Percentiles rank a stretch among this genome's conserved stretches.
Evolutionary conservation across 306 rosid genomes (phyloP).

Genomic region (Castanea mollissima): DNA sequence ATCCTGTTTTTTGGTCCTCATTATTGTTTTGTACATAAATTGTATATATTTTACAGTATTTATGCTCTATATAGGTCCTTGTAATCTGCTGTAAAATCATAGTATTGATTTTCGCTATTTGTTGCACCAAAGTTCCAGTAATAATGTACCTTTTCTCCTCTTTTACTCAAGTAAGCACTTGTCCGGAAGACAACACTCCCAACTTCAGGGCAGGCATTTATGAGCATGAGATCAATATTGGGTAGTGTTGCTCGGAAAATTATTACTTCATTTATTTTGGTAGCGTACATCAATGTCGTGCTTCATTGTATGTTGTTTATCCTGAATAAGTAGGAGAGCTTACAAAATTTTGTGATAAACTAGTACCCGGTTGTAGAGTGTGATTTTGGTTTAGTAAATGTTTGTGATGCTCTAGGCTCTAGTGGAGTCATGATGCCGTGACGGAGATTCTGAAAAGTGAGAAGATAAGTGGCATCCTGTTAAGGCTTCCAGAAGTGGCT

Average conservation of each 20-base stretch:
- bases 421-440: no score
- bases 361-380: no score
- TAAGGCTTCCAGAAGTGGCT: no score
- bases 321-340: no score
- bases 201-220: not conserved
- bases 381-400: no score
- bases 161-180: not conserved
- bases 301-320: not conserved
- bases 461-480: no score
- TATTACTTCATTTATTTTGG: not conserved
- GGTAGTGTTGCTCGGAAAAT: not conserved
- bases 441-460: no score
- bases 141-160: not conserved
- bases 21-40: slow-evolving; percentile 33
- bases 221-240: not conserved
- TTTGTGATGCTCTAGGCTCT: no score
- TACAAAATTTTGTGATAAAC: no score
- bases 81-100: slow-evolving; percentile 13
- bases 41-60: slow-evolving; percentile 36
- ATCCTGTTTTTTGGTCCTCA: slow-evolving; percentile 9
- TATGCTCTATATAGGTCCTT: not conserved
- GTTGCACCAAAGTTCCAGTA: not conserved
- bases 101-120: not conserved
- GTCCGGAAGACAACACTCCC: not conserved
- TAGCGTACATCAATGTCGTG: not conserved